phyloP scores from a whole-genome alignment of 345 rosid genomes.

The Citrus reticulata region DNA sequence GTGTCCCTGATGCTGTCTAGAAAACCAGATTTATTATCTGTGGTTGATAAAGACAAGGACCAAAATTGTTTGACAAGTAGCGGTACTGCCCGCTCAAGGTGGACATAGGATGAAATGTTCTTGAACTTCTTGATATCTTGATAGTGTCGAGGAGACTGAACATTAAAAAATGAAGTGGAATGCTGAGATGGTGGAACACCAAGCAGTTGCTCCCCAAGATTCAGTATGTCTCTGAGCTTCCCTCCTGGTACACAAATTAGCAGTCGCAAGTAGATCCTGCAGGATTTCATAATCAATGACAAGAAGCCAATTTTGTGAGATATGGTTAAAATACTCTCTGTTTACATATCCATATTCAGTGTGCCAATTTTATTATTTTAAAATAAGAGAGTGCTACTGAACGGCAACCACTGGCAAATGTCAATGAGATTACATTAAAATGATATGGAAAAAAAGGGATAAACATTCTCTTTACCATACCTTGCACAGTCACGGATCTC shows the following conservation, averaged over 20 bases:
- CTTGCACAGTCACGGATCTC: constrained; percentile 95
- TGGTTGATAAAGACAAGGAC: constrained; percentile 67
- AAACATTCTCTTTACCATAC: constrained; percentile 31
- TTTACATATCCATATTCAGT: background rate
- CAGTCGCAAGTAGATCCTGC: constrained; percentile 90
- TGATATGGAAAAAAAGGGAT: background rate
- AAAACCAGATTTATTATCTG: constrained; percentile 42
- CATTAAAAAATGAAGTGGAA: constrained; percentile 59
- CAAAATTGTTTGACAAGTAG: constrained; percentile 83
- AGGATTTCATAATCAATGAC: constrained; percentile 21
- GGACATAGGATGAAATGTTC: constrained; percentile 60
- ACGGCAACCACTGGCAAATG: background rate
- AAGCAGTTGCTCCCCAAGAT: constrained; percentile 59
- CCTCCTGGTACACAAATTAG: constrained; percentile 79
- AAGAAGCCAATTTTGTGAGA: constrained; percentile 7
- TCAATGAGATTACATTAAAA: background rate
- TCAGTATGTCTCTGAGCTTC: constrained; percentile 65
- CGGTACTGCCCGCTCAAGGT: constrained; percentile 57
- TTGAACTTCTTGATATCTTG: constrained; percentile 58
- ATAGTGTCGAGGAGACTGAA: constrained; percentile 55
- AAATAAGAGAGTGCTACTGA: background rate
- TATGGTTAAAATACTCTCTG: background rate
- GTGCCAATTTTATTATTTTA: background rate
- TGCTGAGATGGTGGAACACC: constrained; percentile 66
- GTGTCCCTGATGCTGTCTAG: constrained; percentile 36